A percentile compares a stretch with the other conserved stretches of the same genome.
Conservation (phyloP, 495 filamentous ascomycete species). For the Daldinia decipiens region DNA sequence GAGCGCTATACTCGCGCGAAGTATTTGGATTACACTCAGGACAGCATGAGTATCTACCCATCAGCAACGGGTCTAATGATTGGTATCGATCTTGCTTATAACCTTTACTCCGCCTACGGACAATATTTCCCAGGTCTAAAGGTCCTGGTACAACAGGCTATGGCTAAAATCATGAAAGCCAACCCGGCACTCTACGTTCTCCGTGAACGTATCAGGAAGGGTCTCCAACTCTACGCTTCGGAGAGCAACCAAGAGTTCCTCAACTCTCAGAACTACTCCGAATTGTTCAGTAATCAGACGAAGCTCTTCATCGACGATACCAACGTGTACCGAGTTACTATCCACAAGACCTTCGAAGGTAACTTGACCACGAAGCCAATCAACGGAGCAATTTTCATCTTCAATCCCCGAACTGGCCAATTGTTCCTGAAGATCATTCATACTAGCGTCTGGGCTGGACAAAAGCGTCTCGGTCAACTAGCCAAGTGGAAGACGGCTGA, state of each 20-base stretch:
- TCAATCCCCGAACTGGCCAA: conserved; percentile 97
- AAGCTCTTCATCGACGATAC: conserved; percentile 99
- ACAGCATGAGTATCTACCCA: conserved; percentile 99
- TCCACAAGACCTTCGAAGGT: conserved; percentile 99
- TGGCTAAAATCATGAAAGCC: conserved; percentile 99
- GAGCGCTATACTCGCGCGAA: conserved; percentile 98
- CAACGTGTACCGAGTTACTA: conserved; percentile 99
- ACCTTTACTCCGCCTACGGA: conserved; percentile 96
- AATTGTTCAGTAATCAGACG: conserved; percentile 98
- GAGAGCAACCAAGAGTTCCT: conserved; percentile 99
- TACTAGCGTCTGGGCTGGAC: conserved; percentile 98
- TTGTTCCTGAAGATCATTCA: conserved; percentile 99
- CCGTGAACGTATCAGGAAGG: conserved; percentile 97
- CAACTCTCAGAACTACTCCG: conserved; percentile 99
- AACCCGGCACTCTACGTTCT: conserved; percentile 97
- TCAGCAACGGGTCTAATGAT: conserved; percentile 99
- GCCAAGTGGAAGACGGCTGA: conserved; percentile 99
- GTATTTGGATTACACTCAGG: conserved; percentile 98
- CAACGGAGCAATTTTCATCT: conserved; percentile 99
- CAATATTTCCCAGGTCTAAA: conserved; percentile 99
- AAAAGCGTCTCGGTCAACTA: conserved; percentile 98
- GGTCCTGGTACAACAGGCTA: conserved; percentile 94
- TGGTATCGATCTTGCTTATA: conserved; percentile 97
- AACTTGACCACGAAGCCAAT: conserved; percentile 99
- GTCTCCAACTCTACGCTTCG: conserved; percentile 96